phyloP scores from a whole-genome alignment of 2,329 filamentous ascomycete genomes.

The Stromatinia cepivora region DNA sequence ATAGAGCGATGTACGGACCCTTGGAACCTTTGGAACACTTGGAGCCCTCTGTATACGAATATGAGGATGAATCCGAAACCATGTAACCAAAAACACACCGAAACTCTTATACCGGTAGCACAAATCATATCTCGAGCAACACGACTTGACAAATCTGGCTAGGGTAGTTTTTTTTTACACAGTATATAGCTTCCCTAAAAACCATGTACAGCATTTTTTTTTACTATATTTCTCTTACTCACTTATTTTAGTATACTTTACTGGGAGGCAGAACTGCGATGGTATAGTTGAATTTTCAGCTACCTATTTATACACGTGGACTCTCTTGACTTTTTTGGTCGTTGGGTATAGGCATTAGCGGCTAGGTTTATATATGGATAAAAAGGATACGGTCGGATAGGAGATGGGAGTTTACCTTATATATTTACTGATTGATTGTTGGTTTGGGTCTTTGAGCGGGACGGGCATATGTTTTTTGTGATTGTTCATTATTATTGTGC shows the following conservation, averaged over 20 bases:
- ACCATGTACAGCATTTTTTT: slow-evolving; percentile 18
- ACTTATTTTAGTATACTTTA: slow-evolving; percentile 21
- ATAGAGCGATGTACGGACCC: slow-evolving; percentile 47
- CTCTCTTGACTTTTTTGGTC: slow-evolving; percentile 17
- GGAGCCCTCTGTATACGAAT: not conserved
- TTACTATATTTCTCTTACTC: slow-evolving; percentile 15
- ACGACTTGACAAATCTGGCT: slow-evolving; percentile 7
- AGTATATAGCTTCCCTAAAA: slow-evolving; percentile 6
- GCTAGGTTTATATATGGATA: slow-evolving; percentile 22
- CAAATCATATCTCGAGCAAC: not conserved
- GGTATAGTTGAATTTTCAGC: slow-evolving; percentile 1
- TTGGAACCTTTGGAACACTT: slow-evolving; percentile 1
- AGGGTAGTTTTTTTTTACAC: no score
- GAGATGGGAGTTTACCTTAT: slow-evolving; percentile 16
- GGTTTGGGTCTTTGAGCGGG: slow-evolving; percentile 4
- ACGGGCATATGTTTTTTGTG: not conserved
- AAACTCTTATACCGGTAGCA: not conserved
- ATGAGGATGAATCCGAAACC: slow-evolving; percentile 18
- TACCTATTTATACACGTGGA: slow-evolving; percentile 1
- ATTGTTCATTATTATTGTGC: slow-evolving; percentile 9
- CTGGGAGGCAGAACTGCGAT: slow-evolving; percentile 9
- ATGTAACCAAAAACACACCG: not conserved
- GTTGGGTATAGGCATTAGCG: slow-evolving; percentile 16
- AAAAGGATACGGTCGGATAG: slow-evolving; percentile 15
- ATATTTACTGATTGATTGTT: slow-evolving; percentile 8